Conservation (phyloP, 2,329 filamentous ascomycete species). For the Botryosphaeria agaves region DNA sequence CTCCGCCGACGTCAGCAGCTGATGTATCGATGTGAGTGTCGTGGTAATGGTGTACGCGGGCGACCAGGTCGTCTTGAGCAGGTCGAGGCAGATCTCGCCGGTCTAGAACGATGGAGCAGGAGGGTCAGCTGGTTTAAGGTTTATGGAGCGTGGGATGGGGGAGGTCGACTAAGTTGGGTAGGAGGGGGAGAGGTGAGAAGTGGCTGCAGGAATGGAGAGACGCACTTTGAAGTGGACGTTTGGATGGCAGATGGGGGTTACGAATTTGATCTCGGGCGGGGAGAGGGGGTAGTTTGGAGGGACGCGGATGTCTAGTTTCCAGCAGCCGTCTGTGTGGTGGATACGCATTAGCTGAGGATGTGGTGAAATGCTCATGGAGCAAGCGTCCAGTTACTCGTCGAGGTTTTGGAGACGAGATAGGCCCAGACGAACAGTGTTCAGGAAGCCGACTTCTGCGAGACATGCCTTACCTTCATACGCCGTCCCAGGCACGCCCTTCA, state of each 20-base stretch:
- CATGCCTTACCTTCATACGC: constrained; percentile 41
- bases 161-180: too few relatives aligned
- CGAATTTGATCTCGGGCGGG: constrained; percentile 64
- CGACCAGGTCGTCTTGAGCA: constrained; percentile 63
- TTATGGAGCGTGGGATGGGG: too few relatives aligned
- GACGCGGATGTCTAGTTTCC: constrained; percentile 64
- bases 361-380: background rate
- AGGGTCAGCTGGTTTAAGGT: too few relatives aligned
- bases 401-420: too few relatives aligned
- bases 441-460: too few relatives aligned
- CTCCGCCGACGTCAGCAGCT: constrained; percentile 51
- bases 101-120: constrained; percentile 34
- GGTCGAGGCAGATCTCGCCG: constrained; percentile 87
- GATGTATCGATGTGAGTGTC: constrained; percentile 54
- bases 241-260: constrained; percentile 71
- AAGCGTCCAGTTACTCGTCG: too few relatives aligned
- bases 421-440: too few relatives aligned
- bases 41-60: constrained; percentile 68
- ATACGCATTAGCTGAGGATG: background rate
- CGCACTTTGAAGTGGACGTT: constrained; percentile 46
- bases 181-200: background rate
- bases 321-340: constrained; percentile 45
- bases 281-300: constrained; percentile 62
- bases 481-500: constrained; percentile 40
- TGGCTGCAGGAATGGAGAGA: constrained; percentile 1